phyloP scores from a whole-genome alignment of 192 early-diverging fungal genomes.

The Diversispora epigaea region DNA sequence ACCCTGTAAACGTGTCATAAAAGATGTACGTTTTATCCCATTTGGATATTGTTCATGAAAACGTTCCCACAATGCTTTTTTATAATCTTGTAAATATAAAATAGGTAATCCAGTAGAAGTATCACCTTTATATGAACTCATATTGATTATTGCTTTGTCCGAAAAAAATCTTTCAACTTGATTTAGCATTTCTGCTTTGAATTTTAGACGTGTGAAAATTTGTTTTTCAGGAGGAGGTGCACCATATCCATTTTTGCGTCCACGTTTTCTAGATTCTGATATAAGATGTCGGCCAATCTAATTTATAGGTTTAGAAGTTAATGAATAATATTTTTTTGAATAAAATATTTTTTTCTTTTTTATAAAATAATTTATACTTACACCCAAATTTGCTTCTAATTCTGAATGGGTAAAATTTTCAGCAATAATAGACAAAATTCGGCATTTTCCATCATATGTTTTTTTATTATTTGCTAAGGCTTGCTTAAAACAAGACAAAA shows the following conservation, averaged over 20 bases:
- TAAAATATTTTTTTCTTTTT: not conserved
- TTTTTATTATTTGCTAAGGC: not conserved
- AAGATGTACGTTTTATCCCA: not conserved
- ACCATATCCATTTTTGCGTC: not conserved
- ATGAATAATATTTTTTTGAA: not conserved
- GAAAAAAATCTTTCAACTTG: not conserved
- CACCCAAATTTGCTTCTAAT: not conserved
- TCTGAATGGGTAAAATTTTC: not conserved
- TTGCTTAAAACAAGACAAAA: not conserved
- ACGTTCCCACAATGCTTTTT: not conserved
- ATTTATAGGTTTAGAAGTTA: not conserved
- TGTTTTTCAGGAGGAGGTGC: not conserved
- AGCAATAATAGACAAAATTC: not conserved
- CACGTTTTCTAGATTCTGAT: not conserved
- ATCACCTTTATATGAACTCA: slow-evolving; percentile 11
- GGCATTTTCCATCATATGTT: not conserved
- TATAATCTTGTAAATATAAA: not conserved
- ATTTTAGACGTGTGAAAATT: not conserved
- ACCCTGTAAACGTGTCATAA: not conserved
- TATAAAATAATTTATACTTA: not conserved
- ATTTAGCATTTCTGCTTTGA: not conserved
- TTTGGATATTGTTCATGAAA: not conserved
- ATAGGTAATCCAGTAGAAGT: not conserved
- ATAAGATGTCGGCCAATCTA: not conserved
- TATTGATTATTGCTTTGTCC: not conserved